Evolutionary conservation across 2,329 filamentous ascomycete species (phyloP), one percentile per base, ranked within the genome.

Genomic region (Botrytis medusae): DNA sequence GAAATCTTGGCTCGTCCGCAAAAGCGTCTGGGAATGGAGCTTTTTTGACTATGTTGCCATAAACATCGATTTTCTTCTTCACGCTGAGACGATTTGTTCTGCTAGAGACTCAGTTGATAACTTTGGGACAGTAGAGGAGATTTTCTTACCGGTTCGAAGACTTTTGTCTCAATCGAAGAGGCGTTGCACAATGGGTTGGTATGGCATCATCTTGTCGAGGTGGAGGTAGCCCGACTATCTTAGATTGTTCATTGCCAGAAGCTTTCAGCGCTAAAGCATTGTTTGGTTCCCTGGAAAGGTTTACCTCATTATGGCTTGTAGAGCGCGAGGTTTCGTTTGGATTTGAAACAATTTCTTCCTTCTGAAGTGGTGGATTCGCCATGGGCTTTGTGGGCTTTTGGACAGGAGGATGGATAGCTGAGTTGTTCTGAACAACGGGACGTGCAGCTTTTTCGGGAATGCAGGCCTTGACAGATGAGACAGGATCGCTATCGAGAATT

Each of bases 21-120:
- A 32, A 22, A 25, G 48, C 65, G 20, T 69, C 65, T 57, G 65
- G 65, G 40, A 69, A 69, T 32, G 65, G 65, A 18, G 5, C 6
- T 44, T 57, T 69, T 20, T 57, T 69, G 48, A 42, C 37, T 20
- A 44, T 25, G 10, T 57, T 59, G 3, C 62, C 62, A 12, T 54
- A 34, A 57, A 69, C n/a, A 32, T 57, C 9, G 65, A 69, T 32
- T 44, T 69, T 69, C 10, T 10, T 65, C 37, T 54, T 44, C n/a
- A 16, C 65, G 54, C 18, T 16, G n/a, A 32, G 22, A 18, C 65
- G 65, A n/a, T 69, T 69, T 18, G 44, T 9, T 59, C 65, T 69
- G 5, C 37, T 16, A 22, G 32, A 57, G 22, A 40, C 34, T 68
- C 18, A 68, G 48, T 42, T 32, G 18, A 25, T 69, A 25, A 57